Percentiles rank a stretch among this genome's conserved stretches.
Conservation (phyloP, 345 rosid species). For the Lagerstroemia speciosa region DNA sequence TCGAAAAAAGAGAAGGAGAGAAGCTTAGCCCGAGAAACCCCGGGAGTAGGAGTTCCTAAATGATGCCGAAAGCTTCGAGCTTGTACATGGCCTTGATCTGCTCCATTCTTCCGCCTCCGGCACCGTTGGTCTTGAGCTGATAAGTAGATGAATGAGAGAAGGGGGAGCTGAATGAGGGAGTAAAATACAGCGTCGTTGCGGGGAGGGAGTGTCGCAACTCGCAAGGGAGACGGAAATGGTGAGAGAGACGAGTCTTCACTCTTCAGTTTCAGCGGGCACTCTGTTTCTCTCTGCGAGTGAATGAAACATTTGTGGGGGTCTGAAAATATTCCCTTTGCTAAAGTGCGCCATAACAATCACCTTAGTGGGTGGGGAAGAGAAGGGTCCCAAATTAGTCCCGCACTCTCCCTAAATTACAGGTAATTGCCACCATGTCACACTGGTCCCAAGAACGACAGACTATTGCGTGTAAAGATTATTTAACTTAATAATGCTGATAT, state of each 20-base stretch:
- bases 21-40: neutral
- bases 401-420: constrained; percentile 12
- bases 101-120: constrained; percentile 13
- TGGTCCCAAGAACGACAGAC: no score
- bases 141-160: neutral
- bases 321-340: constrained; percentile 10
- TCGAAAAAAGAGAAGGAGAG: neutral
- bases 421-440: constrained; percentile 20
- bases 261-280: neutral
- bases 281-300: neutral
- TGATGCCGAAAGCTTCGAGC: constrained; percentile 21
- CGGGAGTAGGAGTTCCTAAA: constrained; percentile 7
- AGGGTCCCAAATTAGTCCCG: constrained; percentile 7
- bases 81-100: constrained; percentile 21
- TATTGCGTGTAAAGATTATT: no score
- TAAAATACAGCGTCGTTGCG: neutral
- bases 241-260: neutral
- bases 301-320: neutral
- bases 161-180: neutral
- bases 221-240: neutral
- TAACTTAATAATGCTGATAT: no score
- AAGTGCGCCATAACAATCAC: constrained; percentile 24
- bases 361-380: neutral
- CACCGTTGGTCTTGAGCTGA: neutral
- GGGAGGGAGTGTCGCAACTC: neutral